phyloP scores from a whole-genome alignment of 176 grass and related monocot species.

The Aegilops bicornis region DNA sequence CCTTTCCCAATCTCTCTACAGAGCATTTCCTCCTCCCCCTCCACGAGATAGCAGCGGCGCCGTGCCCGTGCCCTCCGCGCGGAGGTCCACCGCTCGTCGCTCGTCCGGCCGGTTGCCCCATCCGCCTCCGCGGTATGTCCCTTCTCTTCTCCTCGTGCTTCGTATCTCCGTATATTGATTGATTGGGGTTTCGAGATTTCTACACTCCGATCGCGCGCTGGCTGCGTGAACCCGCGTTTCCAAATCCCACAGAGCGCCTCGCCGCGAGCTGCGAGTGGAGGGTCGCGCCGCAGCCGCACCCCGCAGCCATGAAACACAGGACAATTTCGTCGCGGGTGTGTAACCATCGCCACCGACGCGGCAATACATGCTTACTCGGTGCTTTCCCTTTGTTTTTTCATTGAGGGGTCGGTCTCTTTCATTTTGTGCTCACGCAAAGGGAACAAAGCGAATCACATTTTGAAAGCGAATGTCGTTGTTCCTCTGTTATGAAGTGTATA shows the following conservation, averaged over 20 bases:
- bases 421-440: not conserved
- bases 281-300: too few species aligned
- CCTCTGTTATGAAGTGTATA: too few species aligned
- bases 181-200: not conserved
- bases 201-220: not conserved
- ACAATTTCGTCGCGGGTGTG: not conserved
- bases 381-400: too few species aligned
- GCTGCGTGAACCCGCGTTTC: not conserved
- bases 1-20: slow-evolving; percentile 16
- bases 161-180: not conserved
- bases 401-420: not conserved
- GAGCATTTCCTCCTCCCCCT: not conserved
- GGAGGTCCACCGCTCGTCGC: not conserved
- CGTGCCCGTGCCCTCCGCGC: slow-evolving; percentile 7
- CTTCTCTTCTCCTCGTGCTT: not conserved
- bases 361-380: not conserved
- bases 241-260: not conserved
- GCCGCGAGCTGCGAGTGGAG: not conserved
- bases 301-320: not conserved
- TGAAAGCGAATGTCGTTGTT: not conserved
- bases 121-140: slow-evolving; percentile 20
- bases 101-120: not conserved
- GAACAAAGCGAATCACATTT: not conserved
- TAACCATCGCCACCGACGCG: not conserved
- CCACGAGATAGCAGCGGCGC: not conserved